Base-by-base conservation (phyloP, 257 asterid species). In the Jacaranda mimosifolia region DNA sequence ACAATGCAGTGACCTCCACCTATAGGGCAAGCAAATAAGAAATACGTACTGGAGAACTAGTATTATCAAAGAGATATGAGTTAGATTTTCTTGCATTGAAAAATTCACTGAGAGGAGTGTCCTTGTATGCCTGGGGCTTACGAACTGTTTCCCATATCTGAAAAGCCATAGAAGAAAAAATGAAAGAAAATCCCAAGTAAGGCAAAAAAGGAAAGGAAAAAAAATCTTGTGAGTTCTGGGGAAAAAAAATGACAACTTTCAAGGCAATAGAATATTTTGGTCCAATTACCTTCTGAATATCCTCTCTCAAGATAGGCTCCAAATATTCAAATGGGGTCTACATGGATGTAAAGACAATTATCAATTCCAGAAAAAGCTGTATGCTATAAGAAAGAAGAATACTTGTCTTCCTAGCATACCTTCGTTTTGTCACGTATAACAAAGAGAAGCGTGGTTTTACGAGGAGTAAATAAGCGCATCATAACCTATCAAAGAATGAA, bases 131-230 rank as follows among this genome's bases (percentile, higher is more conserved):
- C 81, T 83, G 86, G 52, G 97, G 95, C 86, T 91, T 91, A 19
- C 90, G 96, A 82, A 94, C 97, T 68, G 94, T 79, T 81, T 91
- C 95, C 98, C 98, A 94, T 77, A 94, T 90, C 97, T 94, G 67
- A 35, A 69, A 63, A 63, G 40, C 21, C 9, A 9, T 55, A 45
- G 65, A 52, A 36, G 55, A 38, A 43, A 63, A 51, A 75, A 57
- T n/a, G 19, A 60, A 78, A 39, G 19, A 72, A 60, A 32, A 35
- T 13, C 21, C 32, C 32, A 13, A 2, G 12, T 73, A 13, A 46
- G 17, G 63, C 80, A 26, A 26, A 26, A 26, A 26, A 26, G 32
- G 32, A 26, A 26, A 26, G 32, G 32, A 26, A 26, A 26, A 26
- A 26, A 26, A 26, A 26, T 26, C 32, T 26, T 26, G 32, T 26